Conservation (phyloP, 768 basidiomycete species). For the Tricholoma sp. region DNA sequence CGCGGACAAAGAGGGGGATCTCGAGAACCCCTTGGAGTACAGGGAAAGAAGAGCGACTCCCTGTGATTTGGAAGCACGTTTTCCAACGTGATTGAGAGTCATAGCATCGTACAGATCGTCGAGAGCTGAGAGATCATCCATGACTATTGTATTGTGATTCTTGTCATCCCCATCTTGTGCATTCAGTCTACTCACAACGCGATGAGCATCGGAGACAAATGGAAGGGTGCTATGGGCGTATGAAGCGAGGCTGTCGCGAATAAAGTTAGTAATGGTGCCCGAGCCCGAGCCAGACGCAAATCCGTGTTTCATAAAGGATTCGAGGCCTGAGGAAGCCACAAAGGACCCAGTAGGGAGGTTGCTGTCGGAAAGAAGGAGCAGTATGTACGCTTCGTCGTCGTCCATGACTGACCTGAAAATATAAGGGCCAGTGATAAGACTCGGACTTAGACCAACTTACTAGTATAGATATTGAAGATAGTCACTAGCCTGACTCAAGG, state of each 20-base stretch:
- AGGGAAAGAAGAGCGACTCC: slow-evolving; percentile 90
- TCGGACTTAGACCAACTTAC: too few species aligned
- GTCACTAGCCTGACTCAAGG: too few species aligned
- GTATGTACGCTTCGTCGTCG: slow-evolving; percentile 57
- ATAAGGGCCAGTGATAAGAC: too few species aligned
- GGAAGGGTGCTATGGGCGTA: slow-evolving; percentile 75
- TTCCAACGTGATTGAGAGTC: slow-evolving; percentile 85
- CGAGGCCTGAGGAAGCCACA: slow-evolving; percentile 90
- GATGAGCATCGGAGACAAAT: slow-evolving; percentile 74
- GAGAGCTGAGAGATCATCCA: slow-evolving; percentile 46
- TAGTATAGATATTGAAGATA: too few species aligned
- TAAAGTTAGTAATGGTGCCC: slow-evolving; percentile 50
- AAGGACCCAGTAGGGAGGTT: slow-evolving; percentile 98
- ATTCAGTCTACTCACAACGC: slow-evolving; percentile 25
- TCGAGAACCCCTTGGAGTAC: slow-evolving; percentile 75
- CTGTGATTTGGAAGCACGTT: slow-evolving; percentile 85
- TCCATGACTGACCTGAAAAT: slow-evolving; percentile 18
- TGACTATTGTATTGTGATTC: slow-evolving; percentile 8
- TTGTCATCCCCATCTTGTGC: slow-evolving; percentile 15
- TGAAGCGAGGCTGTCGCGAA: slow-evolving; percentile 67
- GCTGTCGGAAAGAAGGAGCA: slow-evolving; percentile 81
- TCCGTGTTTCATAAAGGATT: slow-evolving; percentile 86
- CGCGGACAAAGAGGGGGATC: slow-evolving; percentile 35
- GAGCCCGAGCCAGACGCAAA: slow-evolving; percentile 38
- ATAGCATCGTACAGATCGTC: slow-evolving; percentile 80